Evolutionary conservation across 257 asterid species (phyloP).

Genomic region (Scutellaria galericulata): DNA sequence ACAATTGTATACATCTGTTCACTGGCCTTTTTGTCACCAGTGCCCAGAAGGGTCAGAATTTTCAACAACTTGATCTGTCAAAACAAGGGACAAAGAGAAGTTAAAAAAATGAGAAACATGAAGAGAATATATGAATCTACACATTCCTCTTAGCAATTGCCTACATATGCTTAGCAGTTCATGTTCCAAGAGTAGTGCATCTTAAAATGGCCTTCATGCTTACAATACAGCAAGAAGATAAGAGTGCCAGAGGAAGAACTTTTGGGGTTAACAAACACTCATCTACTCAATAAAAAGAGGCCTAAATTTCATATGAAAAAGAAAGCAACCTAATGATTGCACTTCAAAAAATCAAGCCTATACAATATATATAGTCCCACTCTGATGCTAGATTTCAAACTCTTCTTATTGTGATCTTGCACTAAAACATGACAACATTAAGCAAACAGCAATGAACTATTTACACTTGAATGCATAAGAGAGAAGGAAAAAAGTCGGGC

Average conservation of each 20-base stretch:
- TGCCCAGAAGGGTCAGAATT: conserved; percentile 77
- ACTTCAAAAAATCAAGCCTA: conserved; percentile 15
- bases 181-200: conserved; percentile 22
- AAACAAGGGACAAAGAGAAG: conserved; percentile 19
- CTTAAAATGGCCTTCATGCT: conserved; percentile 15
- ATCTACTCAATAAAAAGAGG: conserved; percentile 23
- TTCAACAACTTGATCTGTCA: conserved; percentile 88
- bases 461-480: not conserved
- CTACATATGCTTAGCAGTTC: conserved; percentile 27
- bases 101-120: not conserved
- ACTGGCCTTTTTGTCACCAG: conserved; percentile 90
- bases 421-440: conserved; percentile 22
- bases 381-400: conserved; percentile 23
- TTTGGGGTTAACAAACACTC: conserved; percentile 24
- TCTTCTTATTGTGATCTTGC: conserved; percentile 21
- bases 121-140: conserved; percentile 15
- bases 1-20: conserved; percentile 93
- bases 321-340: conserved; percentile 17
- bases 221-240: conserved; percentile 23
- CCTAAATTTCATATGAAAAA: conserved; percentile 2
- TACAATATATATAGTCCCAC: not conserved
- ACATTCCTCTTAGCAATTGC: conserved; percentile 28
- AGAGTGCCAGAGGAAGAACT: conserved; percentile 11
- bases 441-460: not conserved
- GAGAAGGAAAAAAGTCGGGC: not conserved